Percentiles rank a stretch among this genome's conserved stretches.
Evolutionary conservation across 768 basidiomycete species (phyloP).

Genomic region (Tylopilus cervinicoccineus): DNA sequence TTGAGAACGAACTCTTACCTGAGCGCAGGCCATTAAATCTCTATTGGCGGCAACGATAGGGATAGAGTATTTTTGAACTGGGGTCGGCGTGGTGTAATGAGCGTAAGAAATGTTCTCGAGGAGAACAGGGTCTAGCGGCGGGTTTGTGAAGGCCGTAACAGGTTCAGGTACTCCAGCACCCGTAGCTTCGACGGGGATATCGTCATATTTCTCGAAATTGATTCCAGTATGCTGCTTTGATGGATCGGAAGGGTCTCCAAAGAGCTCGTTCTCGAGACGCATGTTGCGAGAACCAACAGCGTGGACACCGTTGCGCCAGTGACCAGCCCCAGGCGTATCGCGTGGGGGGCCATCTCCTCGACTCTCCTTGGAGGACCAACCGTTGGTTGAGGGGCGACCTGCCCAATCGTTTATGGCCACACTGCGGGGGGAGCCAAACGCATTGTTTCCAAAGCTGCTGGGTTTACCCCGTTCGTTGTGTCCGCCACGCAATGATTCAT

Average conservation of each 20-base stretch:
- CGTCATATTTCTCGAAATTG: constrained; percentile 99
- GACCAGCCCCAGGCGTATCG: constrained; percentile 50
- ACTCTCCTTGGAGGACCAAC: constrained; percentile 35
- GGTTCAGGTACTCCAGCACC: constrained; percentile 97
- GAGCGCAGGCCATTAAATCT: constrained; percentile 94
- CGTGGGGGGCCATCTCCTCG: constrained; percentile 40
- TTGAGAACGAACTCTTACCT: constrained; percentile 52
- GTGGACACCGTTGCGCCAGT: constrained; percentile 90
- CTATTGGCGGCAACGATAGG: constrained; percentile 90
- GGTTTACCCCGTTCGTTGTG: constrained; percentile 34
- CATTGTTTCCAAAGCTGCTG: constrained; percentile 39
- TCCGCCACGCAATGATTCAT: constrained; percentile 39
- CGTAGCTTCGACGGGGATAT: constrained; percentile 98
- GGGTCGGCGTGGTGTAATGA: constrained; percentile 93
- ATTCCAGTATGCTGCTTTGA: constrained; percentile 94
- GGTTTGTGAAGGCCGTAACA: constrained; percentile 77
- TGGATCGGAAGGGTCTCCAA: constrained; percentile 81
- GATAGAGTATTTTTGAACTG: constrained; percentile 99
- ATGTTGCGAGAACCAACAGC: constrained; percentile 77
- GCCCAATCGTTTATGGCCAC: constrained; percentile 37
- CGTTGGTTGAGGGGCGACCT: constrained; percentile 35
- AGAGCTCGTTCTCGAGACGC: constrained; percentile 94
- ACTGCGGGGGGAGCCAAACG: constrained; percentile 34
- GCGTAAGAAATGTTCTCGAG: constrained; percentile 93
- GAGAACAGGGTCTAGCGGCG: constrained; percentile 89